These are phyloP conservation scores for Plasmodium inui DNA, from an alignment of 169 alveolate genomes.

Conservation along the genomic window DNA sequence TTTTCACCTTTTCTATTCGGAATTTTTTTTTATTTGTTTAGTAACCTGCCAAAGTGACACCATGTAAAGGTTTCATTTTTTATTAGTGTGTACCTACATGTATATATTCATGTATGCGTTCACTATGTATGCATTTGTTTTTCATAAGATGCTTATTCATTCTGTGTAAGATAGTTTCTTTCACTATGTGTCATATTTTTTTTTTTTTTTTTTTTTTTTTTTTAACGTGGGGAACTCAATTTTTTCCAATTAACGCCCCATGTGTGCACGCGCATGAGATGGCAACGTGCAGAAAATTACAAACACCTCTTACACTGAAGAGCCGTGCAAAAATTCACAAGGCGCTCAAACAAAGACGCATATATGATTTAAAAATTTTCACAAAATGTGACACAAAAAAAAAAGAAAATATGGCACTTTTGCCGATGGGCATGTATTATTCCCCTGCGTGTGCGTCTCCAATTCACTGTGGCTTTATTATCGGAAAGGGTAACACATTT, in stretches of 20 bases:
- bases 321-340: neutral
- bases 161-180: neutral
- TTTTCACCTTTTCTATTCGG: neutral
- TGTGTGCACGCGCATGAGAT: neutral
- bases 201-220: slow-evolving; percentile 18
- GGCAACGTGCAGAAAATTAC: slow-evolving; percentile 13
- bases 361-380: neutral
- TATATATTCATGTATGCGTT: neutral
- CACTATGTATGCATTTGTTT: neutral
- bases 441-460: neutral
- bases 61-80: neutral
- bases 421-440: neutral
- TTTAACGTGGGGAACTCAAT: neutral
- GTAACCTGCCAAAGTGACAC: neutral
- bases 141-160: neutral
- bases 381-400: neutral
- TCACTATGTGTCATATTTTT: neutral
- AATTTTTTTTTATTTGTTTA: slow-evolving; percentile 7
- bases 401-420: neutral
- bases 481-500: slow-evolving; percentile 59
- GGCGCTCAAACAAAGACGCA: neutral
- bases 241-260: neutral
- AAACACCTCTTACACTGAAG: slow-evolving; percentile 8
- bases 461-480: slow-evolving; percentile 44
- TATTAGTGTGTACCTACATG: neutral